Evolutionary conservation across 1,284 basidiomycete species (phyloP).

Genomic region (Abortiporus biennis): DNA sequence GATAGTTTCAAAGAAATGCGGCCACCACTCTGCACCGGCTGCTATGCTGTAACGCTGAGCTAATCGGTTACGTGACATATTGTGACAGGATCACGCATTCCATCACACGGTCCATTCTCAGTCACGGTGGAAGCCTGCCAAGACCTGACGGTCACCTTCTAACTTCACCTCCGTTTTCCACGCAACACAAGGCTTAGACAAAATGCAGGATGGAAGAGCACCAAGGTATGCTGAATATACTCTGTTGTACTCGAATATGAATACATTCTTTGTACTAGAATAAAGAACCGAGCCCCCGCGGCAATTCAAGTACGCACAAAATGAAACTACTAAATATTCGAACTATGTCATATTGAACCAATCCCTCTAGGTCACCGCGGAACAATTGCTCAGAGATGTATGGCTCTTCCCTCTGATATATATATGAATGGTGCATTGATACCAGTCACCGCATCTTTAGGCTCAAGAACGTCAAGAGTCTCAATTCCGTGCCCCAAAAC

Average conservation of each 20-base stretch:
- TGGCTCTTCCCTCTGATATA: conserved; percentile 7
- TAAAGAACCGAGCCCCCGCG: conserved; percentile 93
- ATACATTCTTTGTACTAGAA: conserved; percentile 36
- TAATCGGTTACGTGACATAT: too few relatives aligned
- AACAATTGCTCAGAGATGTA: conserved; percentile 94
- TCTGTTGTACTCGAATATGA: not conserved
- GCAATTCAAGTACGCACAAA: conserved; percentile 69
- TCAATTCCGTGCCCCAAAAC: conserved; percentile 85
- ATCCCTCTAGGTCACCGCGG: conserved; percentile 79
- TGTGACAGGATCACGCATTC: too few relatives aligned
- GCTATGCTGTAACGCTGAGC: too few relatives aligned
- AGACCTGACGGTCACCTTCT: not conserved
- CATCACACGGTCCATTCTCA: too few relatives aligned
- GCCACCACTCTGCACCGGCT: too few relatives aligned
- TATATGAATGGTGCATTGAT: not conserved
- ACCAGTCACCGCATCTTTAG: too few relatives aligned
- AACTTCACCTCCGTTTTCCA: not conserved
- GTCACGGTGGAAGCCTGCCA: too few relatives aligned
- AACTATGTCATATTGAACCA: conserved; percentile 4
- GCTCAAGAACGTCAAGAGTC: conserved; percentile 97
- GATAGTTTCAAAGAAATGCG: not conserved
- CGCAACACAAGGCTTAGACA: not conserved
- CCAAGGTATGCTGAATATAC: conserved; percentile 37
- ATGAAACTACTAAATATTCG: conserved; percentile 3
- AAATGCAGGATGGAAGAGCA: conserved; percentile 51